phyloP scores from a whole-genome alignment of 352 stramenopile species.

The Phytophthora pseudosyringae region DNA sequence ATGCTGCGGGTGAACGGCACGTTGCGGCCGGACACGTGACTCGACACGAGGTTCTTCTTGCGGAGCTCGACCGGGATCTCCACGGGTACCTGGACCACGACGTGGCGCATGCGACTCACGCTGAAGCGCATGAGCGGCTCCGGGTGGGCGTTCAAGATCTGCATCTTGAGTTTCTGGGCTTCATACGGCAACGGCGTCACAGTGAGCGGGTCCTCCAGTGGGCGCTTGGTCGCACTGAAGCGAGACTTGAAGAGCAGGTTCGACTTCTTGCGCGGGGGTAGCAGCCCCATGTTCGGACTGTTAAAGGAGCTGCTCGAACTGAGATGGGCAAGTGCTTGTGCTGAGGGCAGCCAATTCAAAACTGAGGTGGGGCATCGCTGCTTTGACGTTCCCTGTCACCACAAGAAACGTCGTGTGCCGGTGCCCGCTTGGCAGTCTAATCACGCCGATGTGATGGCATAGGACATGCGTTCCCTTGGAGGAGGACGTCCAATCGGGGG shows the following conservation, averaged over 20 bases:
- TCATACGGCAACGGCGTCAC: constrained; percentile 40
- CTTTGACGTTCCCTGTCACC: constrained; percentile 3
- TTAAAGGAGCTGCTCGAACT: background rate
- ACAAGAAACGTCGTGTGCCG: constrained; percentile 16
- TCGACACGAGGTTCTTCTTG: constrained; percentile 40
- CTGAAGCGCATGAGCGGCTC: constrained; percentile 65
- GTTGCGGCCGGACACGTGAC: constrained; percentile 56
- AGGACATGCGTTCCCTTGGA: background rate
- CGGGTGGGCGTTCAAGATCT: constrained; percentile 53
- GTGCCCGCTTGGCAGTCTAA: constrained; percentile 9
- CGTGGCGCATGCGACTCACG: constrained; percentile 64
- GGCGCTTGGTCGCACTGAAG: constrained; percentile 12
- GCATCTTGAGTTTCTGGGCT: constrained; percentile 62
- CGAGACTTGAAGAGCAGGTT: constrained; percentile 28
- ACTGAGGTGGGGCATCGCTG: constrained; percentile 11
- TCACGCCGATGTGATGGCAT: constrained; percentile 15
- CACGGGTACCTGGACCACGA: constrained; percentile 53
- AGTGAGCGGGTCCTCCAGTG: constrained; percentile 7
- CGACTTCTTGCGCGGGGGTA: constrained; percentile 34
- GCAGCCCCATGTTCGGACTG: constrained; percentile 23
- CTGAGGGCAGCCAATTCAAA: constrained; percentile 21
- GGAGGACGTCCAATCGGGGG: constrained; percentile 14
- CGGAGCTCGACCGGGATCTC: constrained; percentile 54
- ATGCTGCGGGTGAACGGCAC: constrained; percentile 67
- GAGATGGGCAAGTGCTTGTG: background rate